Evolutionary conservation across 139 green algal genomes (phyloP).

Genomic region (Helicosporidium sp.): DNA sequence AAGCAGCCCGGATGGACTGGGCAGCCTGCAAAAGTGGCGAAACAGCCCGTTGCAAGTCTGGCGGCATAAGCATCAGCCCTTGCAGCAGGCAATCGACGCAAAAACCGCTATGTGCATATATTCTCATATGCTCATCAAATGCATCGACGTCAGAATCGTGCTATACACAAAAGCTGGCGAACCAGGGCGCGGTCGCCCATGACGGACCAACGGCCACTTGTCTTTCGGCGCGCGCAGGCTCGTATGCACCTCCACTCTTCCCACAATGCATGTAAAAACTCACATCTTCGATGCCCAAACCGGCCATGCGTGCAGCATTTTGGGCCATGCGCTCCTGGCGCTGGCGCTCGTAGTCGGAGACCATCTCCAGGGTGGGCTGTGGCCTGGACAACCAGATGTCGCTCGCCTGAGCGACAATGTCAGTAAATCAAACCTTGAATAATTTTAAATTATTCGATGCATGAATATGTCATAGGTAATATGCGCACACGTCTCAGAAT

Average conservation of each 20-base stretch:
- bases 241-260: too few species aligned
- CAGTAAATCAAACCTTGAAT: too few species aligned
- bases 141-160: neutral
- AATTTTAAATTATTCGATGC: neutral
- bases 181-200: neutral
- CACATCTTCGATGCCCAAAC: neutral
- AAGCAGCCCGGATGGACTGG: neutral
- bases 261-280: neutral
- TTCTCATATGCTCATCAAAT: too few species aligned
- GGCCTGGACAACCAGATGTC: neutral
- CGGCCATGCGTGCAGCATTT: neutral
- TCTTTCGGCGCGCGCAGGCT: too few species aligned
- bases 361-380: neutral
- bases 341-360: neutral
- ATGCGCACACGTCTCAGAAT: too few species aligned
- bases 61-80: too few species aligned
- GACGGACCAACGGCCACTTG: neutral
- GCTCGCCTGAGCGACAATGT: neutral
- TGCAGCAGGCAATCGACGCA: too few species aligned
- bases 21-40: too few species aligned
- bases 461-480: too few species aligned
- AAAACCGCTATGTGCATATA: too few species aligned
- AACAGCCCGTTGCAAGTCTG: too few species aligned
- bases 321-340: neutral
- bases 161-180: neutral